These are phyloP conservation scores for Xanthoconium purpureum DNA, from an alignment of 768 basidiomycete genomes.

Conservation along the genomic window DNA sequence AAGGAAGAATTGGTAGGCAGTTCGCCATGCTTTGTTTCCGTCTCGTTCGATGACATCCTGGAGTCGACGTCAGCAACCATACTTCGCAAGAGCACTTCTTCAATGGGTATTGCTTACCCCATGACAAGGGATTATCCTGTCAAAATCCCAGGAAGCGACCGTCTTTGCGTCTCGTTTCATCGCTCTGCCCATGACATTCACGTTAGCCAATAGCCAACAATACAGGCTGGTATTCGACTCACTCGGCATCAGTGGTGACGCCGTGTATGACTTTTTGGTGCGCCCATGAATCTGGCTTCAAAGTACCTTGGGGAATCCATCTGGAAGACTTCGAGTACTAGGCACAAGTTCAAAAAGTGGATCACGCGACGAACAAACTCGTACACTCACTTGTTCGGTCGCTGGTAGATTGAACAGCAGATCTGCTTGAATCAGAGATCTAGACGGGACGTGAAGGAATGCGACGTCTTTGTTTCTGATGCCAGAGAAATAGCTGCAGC, in stretches of 20 bases:
- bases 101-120: slow-evolving; percentile 34
- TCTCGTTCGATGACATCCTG: slow-evolving; percentile 62
- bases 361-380: not conserved
- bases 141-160: slow-evolving; percentile 72
- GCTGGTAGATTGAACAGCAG: slow-evolving; percentile 79
- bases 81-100: not conserved
- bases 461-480: slow-evolving; percentile 79
- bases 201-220: not conserved
- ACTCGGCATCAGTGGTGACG: slow-evolving; percentile 29
- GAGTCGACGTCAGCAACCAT: not conserved
- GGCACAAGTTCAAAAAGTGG: not conserved
- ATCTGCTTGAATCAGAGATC: slow-evolving; percentile 77
- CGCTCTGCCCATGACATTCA: slow-evolving; percentile 25
- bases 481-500: slow-evolving; percentile 62
- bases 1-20: slow-evolving; percentile 37
- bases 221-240: not conserved
- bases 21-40: slow-evolving; percentile 54
- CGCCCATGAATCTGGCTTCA: slow-evolving; percentile 32
- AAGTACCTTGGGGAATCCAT: slow-evolving; percentile 27
- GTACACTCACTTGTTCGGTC: slow-evolving; percentile 60
- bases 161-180: slow-evolving; percentile 65
- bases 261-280: slow-evolving; percentile 24
- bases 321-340: slow-evolving; percentile 39
- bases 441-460: slow-evolving; percentile 70
- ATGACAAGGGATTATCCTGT: slow-evolving; percentile 73